Conservation (phyloP, 495 filamentous ascomycete species). For the Neurospora sp. region DNA sequence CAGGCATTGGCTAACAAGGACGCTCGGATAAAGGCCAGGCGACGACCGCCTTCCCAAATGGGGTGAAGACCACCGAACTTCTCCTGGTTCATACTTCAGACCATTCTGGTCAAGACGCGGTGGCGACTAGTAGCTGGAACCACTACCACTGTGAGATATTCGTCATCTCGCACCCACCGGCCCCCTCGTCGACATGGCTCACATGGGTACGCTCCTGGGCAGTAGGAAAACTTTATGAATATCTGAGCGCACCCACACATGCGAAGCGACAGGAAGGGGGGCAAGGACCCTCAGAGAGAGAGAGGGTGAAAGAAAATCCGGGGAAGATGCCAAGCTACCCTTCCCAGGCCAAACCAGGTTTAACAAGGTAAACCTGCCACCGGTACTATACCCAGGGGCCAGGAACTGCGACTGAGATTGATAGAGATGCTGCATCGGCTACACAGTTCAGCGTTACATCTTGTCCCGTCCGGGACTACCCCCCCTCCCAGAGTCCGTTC, state of each 20-base stretch:
- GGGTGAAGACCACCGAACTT: not conserved
- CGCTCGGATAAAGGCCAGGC: not conserved
- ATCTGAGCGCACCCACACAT: not conserved
- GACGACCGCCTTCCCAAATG: not conserved
- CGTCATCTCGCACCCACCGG: not conserved
- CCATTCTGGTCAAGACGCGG: not conserved
- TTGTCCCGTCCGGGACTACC: not conserved
- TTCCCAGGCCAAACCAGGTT: not conserved
- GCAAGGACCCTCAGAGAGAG: not conserved
- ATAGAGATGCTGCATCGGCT: not conserved
- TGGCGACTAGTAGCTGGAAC: not conserved
- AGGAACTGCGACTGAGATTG: not conserved
- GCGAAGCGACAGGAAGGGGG: not conserved
- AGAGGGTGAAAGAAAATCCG: not conserved
- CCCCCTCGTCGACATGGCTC: not conserved
- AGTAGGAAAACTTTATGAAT: not conserved
- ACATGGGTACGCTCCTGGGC: not conserved
- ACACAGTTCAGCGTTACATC: not conserved
- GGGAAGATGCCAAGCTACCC: not conserved
- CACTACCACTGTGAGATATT: not conserved
- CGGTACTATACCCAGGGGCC: not conserved
- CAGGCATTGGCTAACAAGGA: not conserved
- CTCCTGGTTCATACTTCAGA: not conserved
- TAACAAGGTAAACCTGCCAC: not conserved
- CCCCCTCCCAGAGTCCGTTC: not conserved